These are phyloP conservation scores for Prunus dulcis DNA, from an alignment of 306 rosid genomes.

Conservation along the genomic window DNA sequence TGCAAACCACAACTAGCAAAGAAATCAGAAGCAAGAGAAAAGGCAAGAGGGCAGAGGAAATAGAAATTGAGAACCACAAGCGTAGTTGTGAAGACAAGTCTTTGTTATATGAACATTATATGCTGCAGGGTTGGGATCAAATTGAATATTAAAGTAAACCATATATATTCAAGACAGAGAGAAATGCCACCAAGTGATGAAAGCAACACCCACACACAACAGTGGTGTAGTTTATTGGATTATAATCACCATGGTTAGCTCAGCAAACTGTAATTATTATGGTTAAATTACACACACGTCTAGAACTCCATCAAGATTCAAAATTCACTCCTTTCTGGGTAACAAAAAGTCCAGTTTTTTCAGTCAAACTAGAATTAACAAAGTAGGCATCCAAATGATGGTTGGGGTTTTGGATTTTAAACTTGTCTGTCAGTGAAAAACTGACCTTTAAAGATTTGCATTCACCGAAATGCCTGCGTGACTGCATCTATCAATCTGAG, in stretches of 20 bases:
- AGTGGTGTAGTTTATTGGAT: neutral
- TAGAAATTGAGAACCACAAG: neutral
- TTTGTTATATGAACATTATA: neutral
- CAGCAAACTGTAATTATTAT: neutral
- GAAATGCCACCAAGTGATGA: conserved; percentile 16
- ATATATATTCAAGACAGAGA: conserved; percentile 19
- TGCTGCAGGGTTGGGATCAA: conserved; percentile 2
- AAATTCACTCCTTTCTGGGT: neutral
- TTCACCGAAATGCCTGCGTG: neutral
- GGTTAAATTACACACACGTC: neutral
- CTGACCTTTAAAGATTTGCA: neutral
- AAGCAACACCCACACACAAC: conserved; percentile 14
- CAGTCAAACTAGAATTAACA: neutral
- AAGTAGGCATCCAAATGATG: neutral
- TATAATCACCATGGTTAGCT: conserved; percentile 5
- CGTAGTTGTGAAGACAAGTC: neutral
- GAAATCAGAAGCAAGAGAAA: neutral
- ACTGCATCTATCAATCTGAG: neutral
- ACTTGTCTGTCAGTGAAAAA: neutral
- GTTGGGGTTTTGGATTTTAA: neutral
- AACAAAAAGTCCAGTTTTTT: neutral
- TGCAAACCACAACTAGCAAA: neutral
- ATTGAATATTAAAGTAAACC: conserved; percentile 2
- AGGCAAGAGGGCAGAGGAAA: neutral
- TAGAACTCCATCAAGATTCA: neutral